These are phyloP conservation scores for Arabis hirsuta DNA, from an alignment of 345 rosid species.

Conservation along the genomic window DNA sequence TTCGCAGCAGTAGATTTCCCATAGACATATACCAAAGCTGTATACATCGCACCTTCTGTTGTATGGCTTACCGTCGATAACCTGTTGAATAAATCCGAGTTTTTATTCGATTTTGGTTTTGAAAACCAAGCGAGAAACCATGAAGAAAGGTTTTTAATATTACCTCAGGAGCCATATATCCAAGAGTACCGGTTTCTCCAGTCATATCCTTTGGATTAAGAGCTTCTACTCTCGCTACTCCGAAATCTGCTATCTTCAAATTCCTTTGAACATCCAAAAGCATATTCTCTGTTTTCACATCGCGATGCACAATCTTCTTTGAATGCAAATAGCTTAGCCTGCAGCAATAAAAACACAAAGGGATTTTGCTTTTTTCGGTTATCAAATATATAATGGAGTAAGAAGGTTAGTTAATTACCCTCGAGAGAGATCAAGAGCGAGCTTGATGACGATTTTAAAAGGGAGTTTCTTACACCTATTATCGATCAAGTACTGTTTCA, in stretches of 20 bases:
- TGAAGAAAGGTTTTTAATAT: background rate
- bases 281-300: constrained; percentile 96
- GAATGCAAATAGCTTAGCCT: constrained; percentile 92
- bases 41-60: constrained; percentile 93
- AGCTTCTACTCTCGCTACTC: constrained; percentile 98
- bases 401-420: constrained; percentile 58
- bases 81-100: constrained; percentile 45
- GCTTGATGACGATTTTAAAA: constrained; percentile 70
- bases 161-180: constrained; percentile 99
- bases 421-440: constrained; percentile 87
- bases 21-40: constrained; percentile 95
- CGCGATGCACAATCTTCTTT: constrained; percentile 90
- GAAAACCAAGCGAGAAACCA: constrained; percentile 2
- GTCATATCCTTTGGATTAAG: constrained; percentile 95
- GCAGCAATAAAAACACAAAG: constrained; percentile 37
- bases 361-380: background rate
- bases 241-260: constrained; percentile 94
- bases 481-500: constrained; percentile 75
- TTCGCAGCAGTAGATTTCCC: constrained; percentile 97
- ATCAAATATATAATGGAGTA: background rate
- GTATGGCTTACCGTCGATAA: constrained; percentile 91
- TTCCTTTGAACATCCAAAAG: constrained; percentile 61
- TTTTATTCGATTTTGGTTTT: background rate
- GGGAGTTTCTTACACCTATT: constrained; percentile 80
- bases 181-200: constrained; percentile 95